Base-by-base conservation (phyloP, 192 early-diverging fungal genomes). In the Allomyces macrogynus region DNA sequence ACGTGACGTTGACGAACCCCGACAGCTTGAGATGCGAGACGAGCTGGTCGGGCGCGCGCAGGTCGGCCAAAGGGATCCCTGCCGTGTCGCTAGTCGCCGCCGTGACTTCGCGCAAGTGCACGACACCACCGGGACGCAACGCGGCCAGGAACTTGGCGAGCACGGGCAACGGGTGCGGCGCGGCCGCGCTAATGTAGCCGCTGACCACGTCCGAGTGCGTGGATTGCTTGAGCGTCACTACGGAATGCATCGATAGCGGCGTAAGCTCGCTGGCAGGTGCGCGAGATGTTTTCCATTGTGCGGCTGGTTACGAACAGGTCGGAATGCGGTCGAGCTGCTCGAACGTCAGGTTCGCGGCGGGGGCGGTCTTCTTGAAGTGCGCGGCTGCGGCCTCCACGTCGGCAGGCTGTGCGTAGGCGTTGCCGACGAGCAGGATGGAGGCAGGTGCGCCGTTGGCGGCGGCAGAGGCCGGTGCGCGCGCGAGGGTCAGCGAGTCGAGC, bases 261-360 rank as follows among this genome's bases (percentile, higher is more conserved):
- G 32, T 40, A 40, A 40, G 16, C 80, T 75, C 24, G 73, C 75
- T 16, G 77, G 70, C 54, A 88, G 69, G 12, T 75, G 61, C 60
- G 79, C 87, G 73, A 74, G 49, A 22, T n/a, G 12, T 7, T 2
- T 27, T 26, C 32, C 24, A 10, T 10, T 18, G 10, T 8, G 63
- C 25, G 63, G n/a, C 40, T 32, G 23, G 24, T 40, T 22, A 27
- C 18, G 23, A 32, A 63, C 63, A 2, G 63, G 24, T 27, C n/a
- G 80, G 76, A 24, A 94, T 73, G 66, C 90, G 76, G 68, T 94
- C 90, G 11, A 90, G 71, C 66, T 88, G 87, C 75, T 94, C 92
- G 84, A 94, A 94, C 42, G 79, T 76, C 11, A 91, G 84, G 20
- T 67, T 74, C 8, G 84, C 88, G 22, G 68, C 40, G 40, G 32